Evolutionary conservation across 768 basidiomycete species (phyloP).

Genomic region (Rubroboletus pulcherrimus): DNA sequence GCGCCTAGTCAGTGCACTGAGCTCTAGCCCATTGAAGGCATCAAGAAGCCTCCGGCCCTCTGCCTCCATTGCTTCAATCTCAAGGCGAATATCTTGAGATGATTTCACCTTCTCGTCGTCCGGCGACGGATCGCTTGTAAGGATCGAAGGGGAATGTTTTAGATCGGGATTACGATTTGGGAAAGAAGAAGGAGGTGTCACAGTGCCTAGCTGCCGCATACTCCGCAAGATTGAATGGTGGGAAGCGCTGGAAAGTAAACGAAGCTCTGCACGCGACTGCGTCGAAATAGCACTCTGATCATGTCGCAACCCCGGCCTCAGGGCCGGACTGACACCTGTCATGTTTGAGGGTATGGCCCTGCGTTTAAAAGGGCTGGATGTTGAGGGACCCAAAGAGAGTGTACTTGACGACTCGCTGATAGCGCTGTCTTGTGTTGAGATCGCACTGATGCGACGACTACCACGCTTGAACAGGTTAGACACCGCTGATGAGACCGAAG

Average conservation of each 20-base stretch:
- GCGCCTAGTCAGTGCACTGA: slow-evolving; percentile 54
- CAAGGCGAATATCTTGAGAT: slow-evolving; percentile 58
- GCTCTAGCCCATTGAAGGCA: slow-evolving; percentile 75
- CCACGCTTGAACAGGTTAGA: slow-evolving; percentile 51
- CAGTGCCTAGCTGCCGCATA: slow-evolving; percentile 39
- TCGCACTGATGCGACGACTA: slow-evolving; percentile 28
- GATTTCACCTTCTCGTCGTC: slow-evolving; percentile 58
- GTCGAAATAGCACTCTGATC: slow-evolving; percentile 41
- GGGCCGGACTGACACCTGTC: slow-evolving; percentile 21
- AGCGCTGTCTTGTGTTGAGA: slow-evolving; percentile 42
- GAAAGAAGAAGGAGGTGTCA: slow-evolving; percentile 60
- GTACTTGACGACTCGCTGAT: slow-evolving; percentile 43
- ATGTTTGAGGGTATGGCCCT: slow-evolving; percentile 46
- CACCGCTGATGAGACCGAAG: slow-evolving; percentile 50
- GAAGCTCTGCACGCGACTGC: slow-evolving; percentile 36
- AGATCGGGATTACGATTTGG: slow-evolving; percentile 31
- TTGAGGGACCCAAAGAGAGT: slow-evolving; percentile 29
- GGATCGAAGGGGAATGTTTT: slow-evolving; percentile 34
- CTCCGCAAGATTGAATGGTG: slow-evolving; percentile 45
- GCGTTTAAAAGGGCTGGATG: slow-evolving; percentile 36
- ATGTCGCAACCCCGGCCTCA: slow-evolving; percentile 35
- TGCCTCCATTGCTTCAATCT: slow-evolving; percentile 66
- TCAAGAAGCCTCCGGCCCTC: slow-evolving; percentile 70
- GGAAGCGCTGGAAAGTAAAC: slow-evolving; percentile 20
- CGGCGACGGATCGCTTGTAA: slow-evolving; percentile 34